Evolutionary conservation across 305 asterid species (phyloP).

Genomic region (Fraxinus sp.): DNA sequence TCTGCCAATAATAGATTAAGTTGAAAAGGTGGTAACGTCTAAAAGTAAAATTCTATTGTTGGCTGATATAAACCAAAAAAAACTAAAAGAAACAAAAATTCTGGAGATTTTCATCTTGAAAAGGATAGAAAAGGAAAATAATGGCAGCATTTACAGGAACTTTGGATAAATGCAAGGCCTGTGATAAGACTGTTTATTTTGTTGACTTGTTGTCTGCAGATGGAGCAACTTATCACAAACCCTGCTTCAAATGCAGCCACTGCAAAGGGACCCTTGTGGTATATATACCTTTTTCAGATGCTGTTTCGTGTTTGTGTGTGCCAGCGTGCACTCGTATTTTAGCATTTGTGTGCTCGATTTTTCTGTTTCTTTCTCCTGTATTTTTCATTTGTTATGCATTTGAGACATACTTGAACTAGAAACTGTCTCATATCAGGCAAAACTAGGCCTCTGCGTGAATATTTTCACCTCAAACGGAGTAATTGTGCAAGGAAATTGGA

Average conservation of each 20-base stretch:
- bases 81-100: not conserved
- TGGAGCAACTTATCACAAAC: conserved; percentile 41
- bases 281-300: not conserved
- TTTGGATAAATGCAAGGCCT: conserved; percentile 92
- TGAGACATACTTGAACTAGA: not conserved
- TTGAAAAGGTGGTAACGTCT: too few species aligned
- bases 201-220: conserved; percentile 41
- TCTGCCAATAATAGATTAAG: conserved; percentile 30
- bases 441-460: not conserved
- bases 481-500: not conserved
- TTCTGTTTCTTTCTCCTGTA: not conserved
- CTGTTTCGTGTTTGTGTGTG: not conserved
- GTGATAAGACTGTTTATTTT: conserved; percentile 92
- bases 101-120: not conserved
- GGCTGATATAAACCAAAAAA: conserved; percentile 26
- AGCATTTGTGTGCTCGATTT: not conserved
- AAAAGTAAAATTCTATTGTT: conserved; percentile 24
- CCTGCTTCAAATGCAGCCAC: conserved; percentile 93
- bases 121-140: not conserved
- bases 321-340: not conserved
- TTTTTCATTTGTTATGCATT: not conserved
- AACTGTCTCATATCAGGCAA: not conserved
- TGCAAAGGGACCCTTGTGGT: conserved; percentile 99
- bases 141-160: conserved; percentile 94
- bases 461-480: not conserved